phyloP scores from a whole-genome alignment of 441 rosid genomes.

The Mallotus japonicus region DNA sequence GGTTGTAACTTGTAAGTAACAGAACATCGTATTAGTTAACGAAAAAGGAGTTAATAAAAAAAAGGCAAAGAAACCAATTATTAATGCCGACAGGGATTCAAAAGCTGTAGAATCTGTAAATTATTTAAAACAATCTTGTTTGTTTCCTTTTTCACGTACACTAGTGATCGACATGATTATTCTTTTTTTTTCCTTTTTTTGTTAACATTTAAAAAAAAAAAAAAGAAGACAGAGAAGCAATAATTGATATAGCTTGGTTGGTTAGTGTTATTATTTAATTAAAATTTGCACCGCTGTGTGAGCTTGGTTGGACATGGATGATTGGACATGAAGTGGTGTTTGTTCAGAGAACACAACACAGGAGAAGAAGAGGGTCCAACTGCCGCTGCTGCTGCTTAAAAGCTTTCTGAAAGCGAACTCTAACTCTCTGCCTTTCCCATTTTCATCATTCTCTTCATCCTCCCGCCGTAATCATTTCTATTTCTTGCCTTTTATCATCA shows the following conservation, averaged over 20 bases:
- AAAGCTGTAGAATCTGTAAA: conserved; percentile 8
- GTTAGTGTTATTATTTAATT: not conserved
- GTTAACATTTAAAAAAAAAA: not conserved
- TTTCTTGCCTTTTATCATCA: conserved; percentile 10
- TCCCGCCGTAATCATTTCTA: conserved; percentile 28
- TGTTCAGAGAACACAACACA: conserved; percentile 25
- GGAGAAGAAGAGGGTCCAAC: conserved; percentile 8
- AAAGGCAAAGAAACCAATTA: conserved; percentile 5
- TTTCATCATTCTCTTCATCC: not conserved
- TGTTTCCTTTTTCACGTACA: conserved; percentile 12
- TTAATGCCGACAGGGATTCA: conserved; percentile 41
- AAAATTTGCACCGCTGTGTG: conserved; percentile 20
- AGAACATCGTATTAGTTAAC: conserved; percentile 19
- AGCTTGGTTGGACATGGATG: conserved; percentile 24
- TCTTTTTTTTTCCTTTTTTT: not conserved
- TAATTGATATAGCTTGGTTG: not conserved
- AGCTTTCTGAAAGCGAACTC: not conserved
- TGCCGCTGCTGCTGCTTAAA: not conserved
- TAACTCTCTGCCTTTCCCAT: not conserved
- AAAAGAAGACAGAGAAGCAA: not conserved
- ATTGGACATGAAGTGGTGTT: conserved; percentile 27
- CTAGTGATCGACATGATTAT: conserved; percentile 18
- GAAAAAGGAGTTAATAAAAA: conserved; percentile 8
- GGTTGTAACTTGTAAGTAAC: not conserved
- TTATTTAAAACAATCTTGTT: conserved; percentile 12